These are phyloP conservation scores for Seminavis robusta DNA, from an alignment of 108 stramenopile species.

Conservation along the genomic window DNA sequence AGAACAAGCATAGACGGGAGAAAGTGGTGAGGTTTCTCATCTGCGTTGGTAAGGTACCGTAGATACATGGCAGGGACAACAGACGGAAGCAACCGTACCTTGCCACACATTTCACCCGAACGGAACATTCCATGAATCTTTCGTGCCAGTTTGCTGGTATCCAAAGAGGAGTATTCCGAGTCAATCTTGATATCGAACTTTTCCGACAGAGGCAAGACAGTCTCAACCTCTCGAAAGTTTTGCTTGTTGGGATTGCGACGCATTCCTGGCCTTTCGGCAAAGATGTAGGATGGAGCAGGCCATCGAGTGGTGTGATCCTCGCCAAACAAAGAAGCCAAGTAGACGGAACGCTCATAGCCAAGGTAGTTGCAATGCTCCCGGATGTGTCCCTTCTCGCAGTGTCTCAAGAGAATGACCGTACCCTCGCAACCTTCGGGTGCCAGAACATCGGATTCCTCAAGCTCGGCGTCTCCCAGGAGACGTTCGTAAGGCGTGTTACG, in stretches of 20 bases:
- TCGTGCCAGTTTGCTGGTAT: constrained; percentile 8
- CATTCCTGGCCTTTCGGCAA: constrained; percentile 20
- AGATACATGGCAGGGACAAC: too few relatives aligned
- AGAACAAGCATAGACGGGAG: too few relatives aligned
- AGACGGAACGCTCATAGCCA: constrained; percentile 32
- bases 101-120: constrained; percentile 28
- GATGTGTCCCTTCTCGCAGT: constrained; percentile 34
- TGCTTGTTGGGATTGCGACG: constrained; percentile 9
- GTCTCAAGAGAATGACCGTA: too few relatives aligned
- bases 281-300: constrained; percentile 30
- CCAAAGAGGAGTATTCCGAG: constrained; percentile 3
- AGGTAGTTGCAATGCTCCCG: constrained; percentile 33
- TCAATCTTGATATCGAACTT: constrained; percentile 19
- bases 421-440: too few relatives aligned
- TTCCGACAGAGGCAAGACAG: constrained; percentile 15
- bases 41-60: too few relatives aligned
- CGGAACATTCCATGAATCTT: constrained; percentile 11
- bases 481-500: too few relatives aligned
- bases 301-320: constrained; percentile 21
- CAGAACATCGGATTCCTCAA: too few relatives aligned
- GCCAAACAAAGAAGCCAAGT: constrained; percentile 32
- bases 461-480: too few relatives aligned
- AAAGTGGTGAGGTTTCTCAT: too few relatives aligned
- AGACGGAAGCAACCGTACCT: too few relatives aligned
- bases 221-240: constrained; percentile 35